Percentiles rank a stretch among this genome's conserved stretches.
Evolutionary conservation across 257 asterid species (phyloP).

Genomic region (Striga asiatica): DNA sequence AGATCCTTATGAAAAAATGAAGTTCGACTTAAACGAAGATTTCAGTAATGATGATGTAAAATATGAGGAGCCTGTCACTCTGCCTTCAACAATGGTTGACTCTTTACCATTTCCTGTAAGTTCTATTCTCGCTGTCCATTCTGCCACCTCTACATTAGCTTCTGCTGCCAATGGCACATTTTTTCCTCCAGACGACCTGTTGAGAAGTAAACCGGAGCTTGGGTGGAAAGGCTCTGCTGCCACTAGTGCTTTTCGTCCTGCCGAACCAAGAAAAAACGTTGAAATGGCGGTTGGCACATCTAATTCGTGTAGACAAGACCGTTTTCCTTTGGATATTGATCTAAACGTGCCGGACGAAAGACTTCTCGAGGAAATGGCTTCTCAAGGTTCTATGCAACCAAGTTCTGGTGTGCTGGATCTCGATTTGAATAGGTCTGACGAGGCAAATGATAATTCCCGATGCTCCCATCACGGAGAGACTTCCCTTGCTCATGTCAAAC

Average conservation of each 20-base stretch:
- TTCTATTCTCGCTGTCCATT: slow-evolving; percentile 15
- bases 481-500: slow-evolving; percentile 15
- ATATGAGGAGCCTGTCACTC: slow-evolving; percentile 22
- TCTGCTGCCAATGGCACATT: slow-evolving; percentile 40
- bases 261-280: slow-evolving; percentile 36
- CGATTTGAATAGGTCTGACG: slow-evolving; percentile 31
- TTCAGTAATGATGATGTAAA: slow-evolving; percentile 28
- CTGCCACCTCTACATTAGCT: slow-evolving; percentile 31
- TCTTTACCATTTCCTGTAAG: slow-evolving; percentile 27
- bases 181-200: slow-evolving; percentile 36
- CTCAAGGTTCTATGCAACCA: slow-evolving; percentile 15
- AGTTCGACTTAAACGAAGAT: slow-evolving; percentile 44
- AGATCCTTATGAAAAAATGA: slow-evolving; percentile 19
- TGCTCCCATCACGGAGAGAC: slow-evolving; percentile 22
- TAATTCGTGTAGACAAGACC: too few relatives aligned
- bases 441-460: slow-evolving; percentile 20
- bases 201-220: slow-evolving; percentile 34
- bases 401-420: slow-evolving; percentile 28
- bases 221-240: slow-evolving; percentile 58
- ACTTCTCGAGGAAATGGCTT: slow-evolving; percentile 24
- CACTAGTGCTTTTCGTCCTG: slow-evolving; percentile 52
- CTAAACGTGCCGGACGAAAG: slow-evolving; percentile 32
- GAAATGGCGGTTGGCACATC: slow-evolving; percentile 15
- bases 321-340: slow-evolving; percentile 25
- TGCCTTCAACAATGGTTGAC: slow-evolving; percentile 20